Percentiles rank a stretch among this genome's conserved stretches.
Evolutionary conservation across 2,329 filamentous ascomycete species (phyloP).

Genomic region (Apiospora aurea): DNA sequence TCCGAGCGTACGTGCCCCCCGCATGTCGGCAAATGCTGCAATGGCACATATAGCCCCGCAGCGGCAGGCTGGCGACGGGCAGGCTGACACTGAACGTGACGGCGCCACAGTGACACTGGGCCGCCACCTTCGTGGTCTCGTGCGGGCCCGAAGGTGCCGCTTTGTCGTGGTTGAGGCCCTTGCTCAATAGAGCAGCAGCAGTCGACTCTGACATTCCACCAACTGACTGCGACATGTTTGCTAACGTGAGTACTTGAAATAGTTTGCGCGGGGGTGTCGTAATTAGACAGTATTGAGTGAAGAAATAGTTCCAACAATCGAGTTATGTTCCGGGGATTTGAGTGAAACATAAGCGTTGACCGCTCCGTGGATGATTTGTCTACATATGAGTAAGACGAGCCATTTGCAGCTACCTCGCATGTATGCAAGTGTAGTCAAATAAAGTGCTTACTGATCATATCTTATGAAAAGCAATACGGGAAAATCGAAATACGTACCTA

Average conservation of each 20-base stretch:
- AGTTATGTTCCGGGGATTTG: neutral
- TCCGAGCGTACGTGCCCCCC: constrained; percentile 20
- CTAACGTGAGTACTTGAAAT: neutral
- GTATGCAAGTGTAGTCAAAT: neutral
- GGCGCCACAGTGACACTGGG: constrained; percentile 24
- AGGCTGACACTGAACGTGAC: constrained; percentile 17
- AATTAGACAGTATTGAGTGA: neutral
- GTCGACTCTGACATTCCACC: neutral
- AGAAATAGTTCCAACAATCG: neutral
- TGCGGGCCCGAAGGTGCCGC: neutral
- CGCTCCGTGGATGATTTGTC: too few species aligned
- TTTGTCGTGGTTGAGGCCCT: neutral
- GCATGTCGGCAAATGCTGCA: constrained; percentile 26
- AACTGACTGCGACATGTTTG: neutral
- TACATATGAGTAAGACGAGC: neutral
- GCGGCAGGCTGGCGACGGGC: constrained; percentile 18
- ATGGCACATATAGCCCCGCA: constrained; percentile 24
- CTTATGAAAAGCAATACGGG: too few species aligned
- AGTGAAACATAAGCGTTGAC: neutral
- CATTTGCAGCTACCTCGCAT: neutral
- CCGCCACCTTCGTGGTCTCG: neutral
- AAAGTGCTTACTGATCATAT: neutral
- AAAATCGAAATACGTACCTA: too few species aligned
- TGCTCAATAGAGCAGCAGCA: neutral
- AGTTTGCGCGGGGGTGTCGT: neutral